These are phyloP conservation scores for Candida smagusa DNA, from an alignment of 1,139 yeast species.

Conservation along the genomic window DNA sequence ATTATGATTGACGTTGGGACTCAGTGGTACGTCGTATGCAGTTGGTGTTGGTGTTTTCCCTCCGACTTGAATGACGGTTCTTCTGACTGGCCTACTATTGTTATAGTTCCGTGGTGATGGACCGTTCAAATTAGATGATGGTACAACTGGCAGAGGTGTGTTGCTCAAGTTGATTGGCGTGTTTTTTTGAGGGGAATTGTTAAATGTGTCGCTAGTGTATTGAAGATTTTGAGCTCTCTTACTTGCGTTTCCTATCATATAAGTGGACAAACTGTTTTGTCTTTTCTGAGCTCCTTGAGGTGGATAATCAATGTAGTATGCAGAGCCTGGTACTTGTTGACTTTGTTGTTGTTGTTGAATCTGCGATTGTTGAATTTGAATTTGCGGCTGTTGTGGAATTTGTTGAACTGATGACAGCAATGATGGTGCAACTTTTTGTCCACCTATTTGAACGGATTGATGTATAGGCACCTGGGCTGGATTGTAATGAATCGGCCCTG, in stretches of 20 bases:
- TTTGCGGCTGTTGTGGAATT: constrained; percentile 1
- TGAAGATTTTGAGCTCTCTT: constrained; percentile 31
- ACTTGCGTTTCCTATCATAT: constrained; percentile 31
- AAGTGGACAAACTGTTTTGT: constrained; percentile 38
- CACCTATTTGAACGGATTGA: no score
- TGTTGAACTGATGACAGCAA: background rate
- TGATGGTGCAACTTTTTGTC: no score
- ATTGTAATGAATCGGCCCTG: no score
- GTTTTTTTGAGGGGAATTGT: constrained; percentile 3
- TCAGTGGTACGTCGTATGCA: constrained; percentile 41
- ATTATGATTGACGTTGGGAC: constrained; percentile 33
- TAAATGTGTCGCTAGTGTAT: constrained; percentile 4
- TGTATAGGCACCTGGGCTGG: no score
- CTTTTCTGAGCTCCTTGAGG: constrained; percentile 27
- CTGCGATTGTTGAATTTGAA: background rate
- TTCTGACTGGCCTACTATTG: constrained; percentile 5
- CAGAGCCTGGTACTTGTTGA: constrained; percentile 1
- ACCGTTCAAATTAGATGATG: constrained; percentile 4
- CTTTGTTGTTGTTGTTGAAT: constrained; percentile 4
- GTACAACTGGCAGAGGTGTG: constrained; percentile 1
- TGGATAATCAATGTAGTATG: no score
- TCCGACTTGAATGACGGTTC: constrained; percentile 9
- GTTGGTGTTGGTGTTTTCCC: constrained; percentile 43
- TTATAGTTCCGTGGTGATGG: constrained; percentile 5
- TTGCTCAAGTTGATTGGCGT: constrained; percentile 3